A percentile compares a stretch with the other conserved stretches of the same genome.
Evolutionary conservation across 202 grass and related monocot genomes (phyloP).

Genomic region (Hordeum pubiflorum): DNA sequence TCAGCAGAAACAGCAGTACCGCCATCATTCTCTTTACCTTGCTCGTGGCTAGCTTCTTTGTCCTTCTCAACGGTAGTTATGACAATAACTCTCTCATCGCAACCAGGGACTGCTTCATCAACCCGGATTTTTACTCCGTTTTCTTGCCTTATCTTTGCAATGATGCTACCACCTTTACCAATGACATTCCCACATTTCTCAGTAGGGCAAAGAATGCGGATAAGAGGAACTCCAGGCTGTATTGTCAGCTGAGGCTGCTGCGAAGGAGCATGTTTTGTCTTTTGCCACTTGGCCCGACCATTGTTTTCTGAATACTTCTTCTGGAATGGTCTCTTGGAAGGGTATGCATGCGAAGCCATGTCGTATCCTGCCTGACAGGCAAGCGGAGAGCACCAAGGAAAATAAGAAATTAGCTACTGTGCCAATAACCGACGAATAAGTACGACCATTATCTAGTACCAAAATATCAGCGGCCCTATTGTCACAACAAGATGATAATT

Average conservation of each 20-base stretch:
- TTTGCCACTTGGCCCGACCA: constrained; percentile 62
- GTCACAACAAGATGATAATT: not conserved
- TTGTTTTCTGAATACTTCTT: constrained; percentile 41
- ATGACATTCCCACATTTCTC: constrained; percentile 80
- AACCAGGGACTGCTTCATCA: constrained; percentile 50
- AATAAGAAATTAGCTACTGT: not conserved
- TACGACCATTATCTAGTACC: not conserved
- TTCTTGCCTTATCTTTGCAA: constrained; percentile 73
- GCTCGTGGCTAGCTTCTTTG: constrained; percentile 26
- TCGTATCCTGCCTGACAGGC: not conserved
- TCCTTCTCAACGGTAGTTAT: constrained; percentile 50
- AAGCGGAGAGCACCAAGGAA: not conserved
- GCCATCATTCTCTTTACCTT: constrained; percentile 27
- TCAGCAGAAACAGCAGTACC: constrained; percentile 13
- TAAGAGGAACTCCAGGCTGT: constrained; percentile 36
- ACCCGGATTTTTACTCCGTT: constrained; percentile 68
- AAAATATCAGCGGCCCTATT: not conserved
- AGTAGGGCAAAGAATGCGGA: constrained; percentile 71
- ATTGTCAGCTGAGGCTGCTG: constrained; percentile 35
- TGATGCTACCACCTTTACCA: constrained; percentile 66
- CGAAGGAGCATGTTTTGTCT: constrained; percentile 35
- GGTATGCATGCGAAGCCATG: constrained; percentile 54
- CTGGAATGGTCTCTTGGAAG: constrained; percentile 74
- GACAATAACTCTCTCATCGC: constrained; percentile 68
- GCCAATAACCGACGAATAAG: not conserved